Base-by-base conservation (phyloP, 352 stramenopile species). In the Vaucheria bursata region DNA sequence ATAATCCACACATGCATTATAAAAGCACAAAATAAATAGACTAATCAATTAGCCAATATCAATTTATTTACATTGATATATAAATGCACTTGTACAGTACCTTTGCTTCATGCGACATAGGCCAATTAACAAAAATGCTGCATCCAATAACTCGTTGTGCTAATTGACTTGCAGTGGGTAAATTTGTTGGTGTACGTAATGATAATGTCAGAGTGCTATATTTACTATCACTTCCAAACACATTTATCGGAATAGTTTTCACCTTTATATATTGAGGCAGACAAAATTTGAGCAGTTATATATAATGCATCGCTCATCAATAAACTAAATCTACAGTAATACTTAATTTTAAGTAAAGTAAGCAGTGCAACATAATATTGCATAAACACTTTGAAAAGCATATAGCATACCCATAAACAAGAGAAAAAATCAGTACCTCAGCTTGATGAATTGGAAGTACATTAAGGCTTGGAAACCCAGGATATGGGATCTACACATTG, bases 111-210 rank as follows among this genome's bases (percentile, higher is more conserved):
- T 98, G 94, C 86, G 98, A 90, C 84, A 98, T 97, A 0, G 96
- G 96, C 91, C 94, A 99, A 86, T 99, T 98, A 1, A 98, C 92
- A 77, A 97, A 92, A 1, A 98, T 86, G 31, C 84, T 88, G 72
- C 88, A 87, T 2, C 85, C 87, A 32, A 95, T 80, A 7, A 93
- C 67, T 40, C 87, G 89, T 0, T 85, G 40, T 29, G 88, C 86
- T 38, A 93, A 67, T n/a, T 84, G 50, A 65, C 86, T 73, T 29
- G 89, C 85, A 31, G 82, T 78, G 35, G 87, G 86, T 12, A 92
- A 50, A 25, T 40, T 50, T 29, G 37, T 45, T 6, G 49, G 68
- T 7, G 66, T 73, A 53, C 74, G 70, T 0, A 81, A 39, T 71
- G 68, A n/a, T 8, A 81, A 59, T 25, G 76, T 70, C 38, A 80